A percentile compares a stretch with the other conserved stretches of the same genome.
Evolutionary conservation across 208 protist species (phyloP).

Genomic region (Herpetomonas tarakana): DNA sequence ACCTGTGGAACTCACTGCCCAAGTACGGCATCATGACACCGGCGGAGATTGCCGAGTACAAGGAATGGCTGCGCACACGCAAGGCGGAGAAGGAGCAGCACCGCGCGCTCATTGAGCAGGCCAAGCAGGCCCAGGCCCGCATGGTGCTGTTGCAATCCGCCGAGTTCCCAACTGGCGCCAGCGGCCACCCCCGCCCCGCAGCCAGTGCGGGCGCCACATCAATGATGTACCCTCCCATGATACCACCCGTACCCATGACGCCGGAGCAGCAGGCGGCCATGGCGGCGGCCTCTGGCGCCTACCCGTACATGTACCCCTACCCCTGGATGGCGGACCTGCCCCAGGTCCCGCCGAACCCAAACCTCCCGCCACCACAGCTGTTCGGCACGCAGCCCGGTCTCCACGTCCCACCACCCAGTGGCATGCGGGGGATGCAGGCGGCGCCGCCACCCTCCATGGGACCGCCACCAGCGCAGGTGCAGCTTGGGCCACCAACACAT

Average conservation of each 20-base stretch:
- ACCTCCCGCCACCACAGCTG: slow-evolving; percentile 18
- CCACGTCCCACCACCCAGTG: not conserved
- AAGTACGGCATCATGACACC: slow-evolving; percentile 80
- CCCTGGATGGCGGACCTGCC: not conserved
- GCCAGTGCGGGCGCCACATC: not conserved
- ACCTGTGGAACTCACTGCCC: slow-evolving; percentile 63
- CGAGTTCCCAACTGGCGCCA: slow-evolving; percentile 5
- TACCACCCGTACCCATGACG: not conserved
- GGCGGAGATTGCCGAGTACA: slow-evolving; percentile 72
- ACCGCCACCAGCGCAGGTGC: not conserved
- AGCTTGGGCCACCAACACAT: not conserved
- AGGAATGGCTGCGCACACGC: slow-evolving; percentile 49
- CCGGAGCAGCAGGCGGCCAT: slow-evolving; percentile 4
- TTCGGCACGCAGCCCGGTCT: slow-evolving; percentile 14
- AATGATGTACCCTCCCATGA: not conserved
- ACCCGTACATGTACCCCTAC: slow-evolving; percentile 4
- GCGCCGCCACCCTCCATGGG: slow-evolving; percentile 1
- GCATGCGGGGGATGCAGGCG: not conserved
- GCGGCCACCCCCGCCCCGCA: not conserved
- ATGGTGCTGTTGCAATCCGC: slow-evolving; percentile 38
- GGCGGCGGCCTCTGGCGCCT: slow-evolving; percentile 2
- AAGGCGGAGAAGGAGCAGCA: slow-evolving; percentile 39
- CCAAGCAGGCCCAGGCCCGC: slow-evolving; percentile 45
- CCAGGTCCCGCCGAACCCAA: not conserved
- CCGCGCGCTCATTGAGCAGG: slow-evolving; percentile 38